Evolutionary conservation across 495 filamentous ascomycete genomes (phyloP).

Genomic region (Trypethelium eluteriae): DNA sequence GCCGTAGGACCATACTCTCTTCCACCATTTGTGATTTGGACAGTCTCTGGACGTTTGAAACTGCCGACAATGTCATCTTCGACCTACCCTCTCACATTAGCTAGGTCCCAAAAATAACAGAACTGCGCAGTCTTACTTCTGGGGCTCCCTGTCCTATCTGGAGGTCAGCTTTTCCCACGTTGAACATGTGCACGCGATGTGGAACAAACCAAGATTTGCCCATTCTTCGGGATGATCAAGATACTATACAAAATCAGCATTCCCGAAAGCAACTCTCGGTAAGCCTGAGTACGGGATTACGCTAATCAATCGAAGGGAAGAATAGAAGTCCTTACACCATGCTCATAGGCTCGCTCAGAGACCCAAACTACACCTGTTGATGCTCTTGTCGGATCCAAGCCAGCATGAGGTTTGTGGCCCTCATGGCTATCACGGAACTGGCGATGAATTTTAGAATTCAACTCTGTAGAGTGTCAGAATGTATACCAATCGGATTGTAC

Average conservation of each 20-base stretch:
- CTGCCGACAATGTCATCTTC: constrained; percentile 77
- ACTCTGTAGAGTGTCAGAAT: constrained; percentile 43
- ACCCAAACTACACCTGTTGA: constrained; percentile 42
- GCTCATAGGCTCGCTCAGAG: constrained; percentile 38
- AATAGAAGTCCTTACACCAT: constrained; percentile 27
- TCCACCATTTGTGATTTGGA: constrained; percentile 66
- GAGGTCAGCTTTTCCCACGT: not conserved
- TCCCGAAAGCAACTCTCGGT: not conserved
- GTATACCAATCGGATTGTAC: not conserved
- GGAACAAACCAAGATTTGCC: constrained; percentile 68
- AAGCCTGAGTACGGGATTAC: not conserved
- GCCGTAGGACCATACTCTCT: constrained; percentile 91
- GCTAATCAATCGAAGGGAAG: constrained; percentile 1
- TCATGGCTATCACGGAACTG: constrained; percentile 82
- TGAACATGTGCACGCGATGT: not conserved
- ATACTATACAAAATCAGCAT: constrained; percentile 41
- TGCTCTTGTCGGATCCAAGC: constrained; percentile 74
- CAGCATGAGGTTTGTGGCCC: constrained; percentile 81
- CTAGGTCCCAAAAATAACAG: not conserved
- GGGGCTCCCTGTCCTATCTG: constrained; percentile 65
- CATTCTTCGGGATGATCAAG: constrained; percentile 71
- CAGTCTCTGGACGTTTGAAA: constrained; percentile 74
- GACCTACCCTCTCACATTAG: not conserved
- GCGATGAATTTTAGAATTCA: constrained; percentile 69
- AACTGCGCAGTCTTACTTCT: constrained; percentile 47